phyloP scores from a whole-genome alignment of 495 filamentous ascomycete species.

The Tuber microsphaerosporum region DNA sequence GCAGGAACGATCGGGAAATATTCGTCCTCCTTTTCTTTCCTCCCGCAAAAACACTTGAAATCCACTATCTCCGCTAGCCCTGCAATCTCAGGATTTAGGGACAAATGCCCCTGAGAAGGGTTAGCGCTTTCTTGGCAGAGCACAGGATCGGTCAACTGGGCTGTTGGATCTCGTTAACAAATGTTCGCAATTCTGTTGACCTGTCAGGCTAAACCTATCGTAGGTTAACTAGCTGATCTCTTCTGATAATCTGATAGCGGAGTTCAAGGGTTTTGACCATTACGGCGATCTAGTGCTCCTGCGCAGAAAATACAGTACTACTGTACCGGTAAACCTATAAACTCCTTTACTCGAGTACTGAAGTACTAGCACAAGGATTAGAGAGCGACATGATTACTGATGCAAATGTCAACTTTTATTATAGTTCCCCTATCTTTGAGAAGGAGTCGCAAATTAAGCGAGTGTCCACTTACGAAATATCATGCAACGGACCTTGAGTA shows the following conservation, averaged over 20 bases:
- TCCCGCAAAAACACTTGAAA: neutral
- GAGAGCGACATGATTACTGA: neutral
- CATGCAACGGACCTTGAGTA: neutral
- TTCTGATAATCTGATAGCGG: neutral
- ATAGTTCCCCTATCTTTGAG: neutral
- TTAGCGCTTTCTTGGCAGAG: neutral
- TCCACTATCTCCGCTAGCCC: neutral
- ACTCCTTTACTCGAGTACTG: neutral
- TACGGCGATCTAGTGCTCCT: neutral
- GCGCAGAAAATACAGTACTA: neutral
- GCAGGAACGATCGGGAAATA: neutral
- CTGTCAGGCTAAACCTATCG: neutral
- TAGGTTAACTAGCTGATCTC: neutral
- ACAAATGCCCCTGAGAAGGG: neutral
- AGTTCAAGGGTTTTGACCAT: neutral
- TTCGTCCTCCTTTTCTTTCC: neutral
- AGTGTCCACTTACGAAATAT: neutral
- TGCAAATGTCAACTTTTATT: neutral
- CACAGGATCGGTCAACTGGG: neutral
- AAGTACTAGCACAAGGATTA: neutral
- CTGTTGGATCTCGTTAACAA: neutral
- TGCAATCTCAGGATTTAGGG: neutral
- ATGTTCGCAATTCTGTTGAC: neutral
- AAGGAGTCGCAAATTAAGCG: neutral
- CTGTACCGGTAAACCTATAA: neutral